Conservation (phyloP, 371 early-diverging fungal genomes). For the Umbelopsis sp. region DNA sequence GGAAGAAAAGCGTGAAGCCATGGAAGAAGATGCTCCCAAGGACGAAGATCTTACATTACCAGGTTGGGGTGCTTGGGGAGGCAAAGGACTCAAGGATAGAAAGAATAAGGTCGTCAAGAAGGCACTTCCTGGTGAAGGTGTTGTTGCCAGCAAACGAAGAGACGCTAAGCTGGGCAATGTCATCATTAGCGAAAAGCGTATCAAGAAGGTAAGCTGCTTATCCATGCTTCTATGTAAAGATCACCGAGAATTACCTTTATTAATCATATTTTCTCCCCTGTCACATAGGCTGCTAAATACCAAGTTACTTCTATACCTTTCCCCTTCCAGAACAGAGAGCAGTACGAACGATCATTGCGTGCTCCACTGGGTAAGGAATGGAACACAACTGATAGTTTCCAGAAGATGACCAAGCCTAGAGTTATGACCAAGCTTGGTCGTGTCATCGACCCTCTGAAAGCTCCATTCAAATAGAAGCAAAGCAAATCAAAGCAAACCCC, state of each 20-base stretch:
- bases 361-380: constrained; percentile 95
- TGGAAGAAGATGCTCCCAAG: constrained; percentile 77
- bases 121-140: constrained; percentile 58
- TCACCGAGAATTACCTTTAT: not conserved
- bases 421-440: constrained; percentile 84
- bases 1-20: constrained; percentile 74
- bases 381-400: constrained; percentile 81
- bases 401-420: constrained; percentile 78
- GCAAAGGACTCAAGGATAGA: constrained; percentile 65
- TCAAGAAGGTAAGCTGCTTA: constrained; percentile 66
- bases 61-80: constrained; percentile 96
- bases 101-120: constrained; percentile 65
- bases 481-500: not conserved
- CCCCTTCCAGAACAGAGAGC: constrained; percentile 84
- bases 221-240: too few relatives aligned
- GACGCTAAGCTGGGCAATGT: constrained; percentile 86
- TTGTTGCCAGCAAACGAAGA: constrained; percentile 70
- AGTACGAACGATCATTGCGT: constrained; percentile 86
- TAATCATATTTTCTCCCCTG: constrained; percentile 8
- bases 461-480: constrained; percentile 54
- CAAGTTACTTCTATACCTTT: constrained; percentile 75
- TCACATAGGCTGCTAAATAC: constrained; percentile 69
- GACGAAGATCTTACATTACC: constrained; percentile 86
- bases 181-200: constrained; percentile 87
- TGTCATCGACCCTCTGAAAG: constrained; percentile 84